Base-by-base conservation (phyloP, 257 asterid species). In the Henckelia pumila region DNA sequence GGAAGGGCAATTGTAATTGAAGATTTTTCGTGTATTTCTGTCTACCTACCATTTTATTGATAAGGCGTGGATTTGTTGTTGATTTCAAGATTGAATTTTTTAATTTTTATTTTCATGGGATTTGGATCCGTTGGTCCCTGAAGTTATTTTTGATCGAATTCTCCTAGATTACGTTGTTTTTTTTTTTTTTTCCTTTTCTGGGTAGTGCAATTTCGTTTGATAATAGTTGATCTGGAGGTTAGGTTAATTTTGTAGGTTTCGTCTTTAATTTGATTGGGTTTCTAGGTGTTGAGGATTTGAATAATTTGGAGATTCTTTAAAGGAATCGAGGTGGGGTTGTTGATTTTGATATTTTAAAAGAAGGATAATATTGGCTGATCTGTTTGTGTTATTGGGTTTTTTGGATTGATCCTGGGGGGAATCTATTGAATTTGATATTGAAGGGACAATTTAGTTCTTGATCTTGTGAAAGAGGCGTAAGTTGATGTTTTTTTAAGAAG, bases 401-500 rank as follows among this genome's bases (percentile, higher is more conserved):
- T 3, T 58, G 22, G 29, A 67, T 65, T 47, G 24, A 49, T 16
- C 32, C 61, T 64, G 72, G 49, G 67, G 67, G 59, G 17, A 68
- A 13, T 20, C 49, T 4, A 2, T 50, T 56, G 23, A 28, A 20
- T 30, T 61, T 59, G 52, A 17, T 26, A 6, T 63, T 7, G 5
- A 56, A 35, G 59, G 40, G 66, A 72, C 71, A 63, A 69, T 47
- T 73, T 62, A 73, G 58, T 56, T 61, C 13, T 70, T 28, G 59
- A 50, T 70, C 50, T 47, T 63, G 56, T 66, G 22, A 9, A 71
- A 47, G 69, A 23, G 32, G 59, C 25, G 10, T 8, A 29, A 66
- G 64, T 81, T 74, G 67, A 80, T 82, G 88, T 33, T 73, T 56
- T 33, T 73, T 56, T 76, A 28, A 68, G 66, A 67, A 78, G 71